Percentiles rank a stretch among this genome's conserved stretches.
These are phyloP conservation scores for Phragmites australis DNA, from an alignment of 176 grass and related monocot genomes.

Conservation along the genomic window DNA sequence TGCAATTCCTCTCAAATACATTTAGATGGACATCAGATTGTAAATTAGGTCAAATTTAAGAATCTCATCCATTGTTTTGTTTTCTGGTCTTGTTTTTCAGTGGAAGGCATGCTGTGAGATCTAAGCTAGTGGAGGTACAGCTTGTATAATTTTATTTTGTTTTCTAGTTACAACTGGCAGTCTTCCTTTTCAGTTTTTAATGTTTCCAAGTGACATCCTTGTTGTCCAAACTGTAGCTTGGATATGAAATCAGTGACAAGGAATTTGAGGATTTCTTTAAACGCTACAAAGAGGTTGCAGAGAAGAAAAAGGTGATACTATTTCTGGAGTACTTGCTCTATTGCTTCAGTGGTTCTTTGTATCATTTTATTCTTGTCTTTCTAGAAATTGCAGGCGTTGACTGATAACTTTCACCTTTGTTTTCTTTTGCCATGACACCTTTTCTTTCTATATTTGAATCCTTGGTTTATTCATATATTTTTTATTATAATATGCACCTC, in stretches of 20 bases:
- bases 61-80: neutral
- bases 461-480: neutral
- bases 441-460: neutral
- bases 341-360: neutral
- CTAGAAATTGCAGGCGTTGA: neutral
- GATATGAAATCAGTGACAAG: constrained; percentile 83
- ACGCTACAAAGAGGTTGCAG: constrained; percentile 97
- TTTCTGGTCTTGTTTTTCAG: constrained; percentile 53
- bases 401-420: neutral
- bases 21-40: neutral
- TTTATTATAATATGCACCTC: neutral
- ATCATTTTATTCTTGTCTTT: constrained; percentile 14
- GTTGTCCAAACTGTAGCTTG: constrained; percentile 56
- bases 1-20: too few species aligned
- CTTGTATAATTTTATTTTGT: constrained; percentile 29
- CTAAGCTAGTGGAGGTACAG: constrained; percentile 80
- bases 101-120: constrained; percentile 91
- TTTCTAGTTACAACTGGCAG: neutral
- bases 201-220: constrained; percentile 18
- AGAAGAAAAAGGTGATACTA: constrained; percentile 90
- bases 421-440: neutral
- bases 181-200: neutral
- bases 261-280: constrained; percentile 97
- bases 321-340: neutral
- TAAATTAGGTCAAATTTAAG: constrained; percentile 25